Evolutionary conservation across 202 grass and related monocot genomes (phyloP).

Genomic region (Digitaria exilis): DNA sequence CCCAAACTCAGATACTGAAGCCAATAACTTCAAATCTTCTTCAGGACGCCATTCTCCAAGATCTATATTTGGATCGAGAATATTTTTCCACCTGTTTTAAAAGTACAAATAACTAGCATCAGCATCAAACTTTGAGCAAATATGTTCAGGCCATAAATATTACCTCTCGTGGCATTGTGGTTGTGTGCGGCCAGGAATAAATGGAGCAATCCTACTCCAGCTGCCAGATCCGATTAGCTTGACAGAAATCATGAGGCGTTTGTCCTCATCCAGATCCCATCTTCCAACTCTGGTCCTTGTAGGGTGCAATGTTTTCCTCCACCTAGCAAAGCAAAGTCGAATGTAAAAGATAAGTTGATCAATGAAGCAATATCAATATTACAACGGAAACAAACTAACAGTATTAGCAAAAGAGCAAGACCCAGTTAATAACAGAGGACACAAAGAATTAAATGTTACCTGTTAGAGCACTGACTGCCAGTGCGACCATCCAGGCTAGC

Average conservation of each 20-base stretch:
- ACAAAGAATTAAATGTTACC: constrained; percentile 50
- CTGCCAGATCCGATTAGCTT: constrained; percentile 68
- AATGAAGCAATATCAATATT: constrained; percentile 9
- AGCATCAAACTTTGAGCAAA: constrained; percentile 23
- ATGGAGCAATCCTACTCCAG: constrained; percentile 84
- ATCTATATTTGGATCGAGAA: constrained; percentile 82
- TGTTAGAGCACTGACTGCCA: constrained; percentile 90
- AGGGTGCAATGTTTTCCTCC: constrained; percentile 76
- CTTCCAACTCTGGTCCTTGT: constrained; percentile 80
- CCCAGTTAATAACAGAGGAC: neutral
- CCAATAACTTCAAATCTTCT: constrained; percentile 77
- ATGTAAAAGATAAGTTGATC: constrained; percentile 6
- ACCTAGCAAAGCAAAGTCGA: constrained; percentile 54
- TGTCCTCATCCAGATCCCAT: constrained; percentile 90
- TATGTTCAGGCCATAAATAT: constrained; percentile 26
- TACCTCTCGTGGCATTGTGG: constrained; percentile 90
- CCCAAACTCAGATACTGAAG: constrained; percentile 62
- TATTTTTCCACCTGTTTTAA: constrained; percentile 76
- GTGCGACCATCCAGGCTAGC: constrained; percentile 66
- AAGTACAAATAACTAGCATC: constrained; percentile 40
- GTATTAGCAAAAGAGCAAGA: neutral
- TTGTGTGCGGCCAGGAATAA: constrained; percentile 82
- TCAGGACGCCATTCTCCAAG: constrained; percentile 71
- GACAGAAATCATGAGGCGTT: constrained; percentile 76
- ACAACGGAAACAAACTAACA: constrained; percentile 26